Percentiles rank a stretch among this genome's conserved stretches.
These are phyloP conservation scores for Phaseolus lunatus DNA, from an alignment of 306 rosid genomes.

Conservation along the genomic window DNA sequence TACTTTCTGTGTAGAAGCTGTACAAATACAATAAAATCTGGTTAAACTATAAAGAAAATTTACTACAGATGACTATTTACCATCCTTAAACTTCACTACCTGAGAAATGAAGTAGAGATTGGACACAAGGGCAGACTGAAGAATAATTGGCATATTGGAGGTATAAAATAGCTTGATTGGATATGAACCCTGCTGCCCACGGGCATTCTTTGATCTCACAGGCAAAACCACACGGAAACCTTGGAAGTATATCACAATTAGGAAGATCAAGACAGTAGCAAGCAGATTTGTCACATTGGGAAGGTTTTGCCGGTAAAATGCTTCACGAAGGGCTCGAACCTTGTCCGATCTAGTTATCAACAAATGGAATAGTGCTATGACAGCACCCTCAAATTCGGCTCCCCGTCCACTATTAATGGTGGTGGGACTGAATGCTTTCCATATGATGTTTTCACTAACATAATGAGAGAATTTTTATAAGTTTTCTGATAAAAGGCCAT, in stretches of 20 bases:
- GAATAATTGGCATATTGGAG: slow-evolving; percentile 72
- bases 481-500: background rate
- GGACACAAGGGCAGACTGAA: slow-evolving; percentile 66
- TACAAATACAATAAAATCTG: background rate
- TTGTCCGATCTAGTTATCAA: slow-evolving; percentile 60
- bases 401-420: slow-evolving; percentile 66
- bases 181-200: slow-evolving; percentile 64
- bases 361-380: slow-evolving; percentile 63
- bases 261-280: slow-evolving; percentile 63
- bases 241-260: slow-evolving; percentile 65
- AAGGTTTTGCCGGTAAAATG: slow-evolving; percentile 68
- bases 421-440: slow-evolving; percentile 73
- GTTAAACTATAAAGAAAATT: background rate
- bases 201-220: slow-evolving; percentile 65
- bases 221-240: slow-evolving; percentile 68
- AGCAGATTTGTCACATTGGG: slow-evolving; percentile 67
- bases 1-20: slow-evolving; percentile 67
- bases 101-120: slow-evolving; percentile 61
- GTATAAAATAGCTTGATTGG: slow-evolving; percentile 70
- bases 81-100: slow-evolving; percentile 28
- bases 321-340: slow-evolving; percentile 65
- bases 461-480: slow-evolving; percentile 1
- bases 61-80: slow-evolving; percentile 37
- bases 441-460: slow-evolving; percentile 61
- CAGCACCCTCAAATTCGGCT: slow-evolving; percentile 71